A percentile compares a stretch with the other conserved stretches of the same genome.
phyloP scores from a whole-genome alignment of 768 basidiomycete genomes.

The Clitopilus hobsonii region DNA sequence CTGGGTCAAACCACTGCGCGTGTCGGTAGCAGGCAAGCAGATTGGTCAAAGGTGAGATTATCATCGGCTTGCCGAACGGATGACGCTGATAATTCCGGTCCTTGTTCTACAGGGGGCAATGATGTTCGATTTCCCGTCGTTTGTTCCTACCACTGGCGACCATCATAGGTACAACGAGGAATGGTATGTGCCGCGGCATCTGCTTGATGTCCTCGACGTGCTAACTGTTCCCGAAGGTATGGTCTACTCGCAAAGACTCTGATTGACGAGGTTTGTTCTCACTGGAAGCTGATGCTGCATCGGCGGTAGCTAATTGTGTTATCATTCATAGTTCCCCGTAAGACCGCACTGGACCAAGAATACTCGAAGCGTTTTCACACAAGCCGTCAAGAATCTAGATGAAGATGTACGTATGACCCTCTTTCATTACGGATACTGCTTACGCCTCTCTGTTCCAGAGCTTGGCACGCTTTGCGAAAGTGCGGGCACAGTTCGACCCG shows the following conservation, averaged over 20 bases:
- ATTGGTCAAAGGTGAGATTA: slow-evolving; percentile 28
- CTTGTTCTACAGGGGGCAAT: slow-evolving; percentile 24
- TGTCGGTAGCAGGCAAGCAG: slow-evolving; percentile 22
- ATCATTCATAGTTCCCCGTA: slow-evolving; percentile 23
- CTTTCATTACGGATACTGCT: not conserved
- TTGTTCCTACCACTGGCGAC: slow-evolving; percentile 26
- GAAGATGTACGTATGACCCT: slow-evolving; percentile 20
- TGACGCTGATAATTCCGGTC: not conserved
- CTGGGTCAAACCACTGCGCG: slow-evolving; percentile 30
- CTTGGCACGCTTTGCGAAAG: slow-evolving; percentile 23
- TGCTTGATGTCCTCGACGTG: not conserved
- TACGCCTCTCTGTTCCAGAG: slow-evolving; percentile 13
- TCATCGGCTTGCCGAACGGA: not conserved
- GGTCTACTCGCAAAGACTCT: slow-evolving; percentile 18
- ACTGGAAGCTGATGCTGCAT: not conserved
- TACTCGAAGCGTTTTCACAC: slow-evolving; percentile 22
- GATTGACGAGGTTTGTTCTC: slow-evolving; percentile 24
- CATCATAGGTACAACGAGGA: slow-evolving; percentile 28
- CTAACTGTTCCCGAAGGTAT: slow-evolving; percentile 8
- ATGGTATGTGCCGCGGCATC: slow-evolving; percentile 23
- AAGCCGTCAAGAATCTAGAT: slow-evolving; percentile 26
- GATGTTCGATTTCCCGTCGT: slow-evolving; percentile 35
- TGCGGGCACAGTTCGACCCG: slow-evolving; percentile 27
- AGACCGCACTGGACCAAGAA: slow-evolving; percentile 34
- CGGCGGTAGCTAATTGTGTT: not conserved